Percentiles rank a stretch among this genome's conserved stretches.
These are phyloP conservation scores for Talaromyces atroroseus DNA, from an alignment of 2,329 filamentous ascomycete species.

Conservation along the genomic window DNA sequence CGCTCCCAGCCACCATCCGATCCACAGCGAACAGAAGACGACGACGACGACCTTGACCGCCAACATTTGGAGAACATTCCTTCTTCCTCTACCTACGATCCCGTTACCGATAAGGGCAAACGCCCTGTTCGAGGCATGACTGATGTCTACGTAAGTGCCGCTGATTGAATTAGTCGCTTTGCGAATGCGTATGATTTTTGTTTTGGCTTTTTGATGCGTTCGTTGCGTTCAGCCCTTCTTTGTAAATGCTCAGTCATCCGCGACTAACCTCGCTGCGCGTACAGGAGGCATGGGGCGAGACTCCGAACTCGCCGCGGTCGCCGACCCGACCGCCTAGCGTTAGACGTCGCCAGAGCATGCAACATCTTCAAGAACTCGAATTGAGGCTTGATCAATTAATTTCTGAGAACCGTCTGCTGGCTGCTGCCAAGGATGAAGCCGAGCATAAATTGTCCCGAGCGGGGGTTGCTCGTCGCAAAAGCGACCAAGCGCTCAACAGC, in stretches of 20 bases:
- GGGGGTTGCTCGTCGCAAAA: slow-evolving; percentile 50
- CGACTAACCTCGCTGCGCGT: slow-evolving; percentile 14
- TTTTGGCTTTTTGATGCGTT: slow-evolving; percentile 23
- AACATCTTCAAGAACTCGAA: slow-evolving; percentile 84
- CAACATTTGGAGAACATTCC: slow-evolving; percentile 35
- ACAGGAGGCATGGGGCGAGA: slow-evolving; percentile 91
- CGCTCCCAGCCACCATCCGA: slow-evolving; percentile 20
- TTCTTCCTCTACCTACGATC: slow-evolving; percentile 59
- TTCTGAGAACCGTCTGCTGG: slow-evolving; percentile 75
- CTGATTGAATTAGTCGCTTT: slow-evolving; percentile 18
- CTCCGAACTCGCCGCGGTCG: slow-evolving; percentile 75
- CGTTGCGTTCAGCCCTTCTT: neutral
- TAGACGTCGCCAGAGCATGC: slow-evolving; percentile 95
- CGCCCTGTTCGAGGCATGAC: slow-evolving; percentile 79
- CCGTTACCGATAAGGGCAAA: slow-evolving; percentile 81
- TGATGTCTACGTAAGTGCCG: slow-evolving; percentile 80
- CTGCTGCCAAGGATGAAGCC: slow-evolving; percentile 64
- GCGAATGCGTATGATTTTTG: slow-evolving; percentile 1
- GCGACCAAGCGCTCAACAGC: slow-evolving; percentile 55
- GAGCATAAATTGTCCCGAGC: slow-evolving; percentile 59
- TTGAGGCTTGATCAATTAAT: slow-evolving; percentile 74
- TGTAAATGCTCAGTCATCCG: slow-evolving; percentile 17
- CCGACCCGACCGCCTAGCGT: slow-evolving; percentile 92
- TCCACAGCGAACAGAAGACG: slow-evolving; percentile 7
- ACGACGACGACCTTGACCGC: slow-evolving; percentile 9